Evolutionary conservation across 1,139 yeast genomes (phyloP).

Genomic region (Scheffersomyces segobiensis): DNA sequence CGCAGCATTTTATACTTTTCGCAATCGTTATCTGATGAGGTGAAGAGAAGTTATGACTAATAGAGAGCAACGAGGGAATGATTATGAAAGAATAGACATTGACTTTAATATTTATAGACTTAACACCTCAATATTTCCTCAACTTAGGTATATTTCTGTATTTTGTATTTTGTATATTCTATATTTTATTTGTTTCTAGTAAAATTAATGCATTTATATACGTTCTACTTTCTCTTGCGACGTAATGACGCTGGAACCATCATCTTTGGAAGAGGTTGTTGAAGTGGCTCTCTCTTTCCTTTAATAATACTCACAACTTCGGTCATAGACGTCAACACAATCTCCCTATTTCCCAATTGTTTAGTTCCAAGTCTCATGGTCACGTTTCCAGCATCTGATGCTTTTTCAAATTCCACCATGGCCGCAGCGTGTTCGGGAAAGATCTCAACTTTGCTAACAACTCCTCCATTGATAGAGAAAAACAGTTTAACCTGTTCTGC

Average conservation of each 20-base stretch:
- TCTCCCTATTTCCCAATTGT: slow-evolving; percentile 1
- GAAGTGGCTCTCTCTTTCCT: neutral
- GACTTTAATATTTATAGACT: neutral
- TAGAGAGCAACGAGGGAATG: neutral
- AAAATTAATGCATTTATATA: neutral
- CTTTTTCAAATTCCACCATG: slow-evolving; percentile 49
- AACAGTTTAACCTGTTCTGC: slow-evolving; percentile 38
- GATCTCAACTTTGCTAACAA: slow-evolving; percentile 42
- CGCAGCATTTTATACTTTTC: neutral
- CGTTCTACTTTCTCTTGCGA: slow-evolving; percentile 7
- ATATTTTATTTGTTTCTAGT: neutral
- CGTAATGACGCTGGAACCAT: slow-evolving; percentile 22
- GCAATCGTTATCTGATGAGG: neutral
- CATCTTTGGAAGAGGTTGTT: slow-evolving; percentile 1
- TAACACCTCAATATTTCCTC: neutral
- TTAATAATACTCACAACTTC: slow-evolving; percentile 22
- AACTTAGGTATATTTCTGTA: neutral
- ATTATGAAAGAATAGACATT: neutral
- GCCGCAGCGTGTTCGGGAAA: slow-evolving; percentile 54
- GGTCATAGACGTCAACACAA: slow-evolving; percentile 38
- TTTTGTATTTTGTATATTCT: too few species aligned
- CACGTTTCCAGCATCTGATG: slow-evolving; percentile 59
- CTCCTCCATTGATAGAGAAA: slow-evolving; percentile 34
- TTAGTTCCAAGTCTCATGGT: slow-evolving; percentile 42
- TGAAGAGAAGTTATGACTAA: neutral